Percentiles rank a stretch among this genome's conserved stretches.
phyloP scores from a whole-genome alignment of 2,329 filamentous ascomycete genomes.

The Ophiostoma montium region DNA sequence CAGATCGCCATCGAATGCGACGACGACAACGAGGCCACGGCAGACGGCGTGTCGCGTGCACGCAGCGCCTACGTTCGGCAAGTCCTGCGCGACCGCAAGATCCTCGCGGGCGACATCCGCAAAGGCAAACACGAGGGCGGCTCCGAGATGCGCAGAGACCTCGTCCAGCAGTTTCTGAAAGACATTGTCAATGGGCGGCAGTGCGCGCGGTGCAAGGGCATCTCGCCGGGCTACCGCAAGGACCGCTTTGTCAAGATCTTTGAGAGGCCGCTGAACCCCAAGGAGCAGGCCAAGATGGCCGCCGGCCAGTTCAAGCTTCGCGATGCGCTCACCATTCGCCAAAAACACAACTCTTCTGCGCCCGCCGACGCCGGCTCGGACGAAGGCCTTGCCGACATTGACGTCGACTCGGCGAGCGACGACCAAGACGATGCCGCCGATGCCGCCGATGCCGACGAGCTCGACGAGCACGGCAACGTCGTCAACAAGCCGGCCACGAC shows the following conservation, averaged over 20 bases:
- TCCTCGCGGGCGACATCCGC: conserved; percentile 33
- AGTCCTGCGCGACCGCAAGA: conserved; percentile 47
- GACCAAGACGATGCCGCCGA: conserved; percentile 20
- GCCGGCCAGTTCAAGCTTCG: conserved; percentile 50
- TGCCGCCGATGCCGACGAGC: conserved; percentile 20
- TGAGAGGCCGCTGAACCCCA: conserved; percentile 59
- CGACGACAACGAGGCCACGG: conserved; percentile 42
- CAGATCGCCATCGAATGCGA: conserved; percentile 43
- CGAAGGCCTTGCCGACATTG: conserved; percentile 57
- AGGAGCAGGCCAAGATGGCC: conserved; percentile 66
- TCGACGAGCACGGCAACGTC: conserved; percentile 41
- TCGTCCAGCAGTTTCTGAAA: conserved; percentile 71
- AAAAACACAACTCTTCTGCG: background rate
- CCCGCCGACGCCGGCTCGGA: conserved; percentile 28
- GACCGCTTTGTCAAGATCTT: conserved; percentile 91
- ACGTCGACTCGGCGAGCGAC: conserved; percentile 27
- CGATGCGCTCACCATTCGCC: conserved; percentile 36
- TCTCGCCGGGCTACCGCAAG: conserved; percentile 75
- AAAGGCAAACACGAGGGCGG: conserved; percentile 72
- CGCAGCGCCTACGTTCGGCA: conserved; percentile 56
- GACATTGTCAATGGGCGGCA: conserved; percentile 54
- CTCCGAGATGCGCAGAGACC: conserved; percentile 56
- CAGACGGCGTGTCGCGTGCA: conserved; percentile 38
- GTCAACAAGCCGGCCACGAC: conserved; percentile 30
- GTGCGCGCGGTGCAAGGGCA: conserved; percentile 53